Evolutionary conservation across 768 basidiomycete genomes (phyloP).

Genomic region (Mycena vitilis): DNA sequence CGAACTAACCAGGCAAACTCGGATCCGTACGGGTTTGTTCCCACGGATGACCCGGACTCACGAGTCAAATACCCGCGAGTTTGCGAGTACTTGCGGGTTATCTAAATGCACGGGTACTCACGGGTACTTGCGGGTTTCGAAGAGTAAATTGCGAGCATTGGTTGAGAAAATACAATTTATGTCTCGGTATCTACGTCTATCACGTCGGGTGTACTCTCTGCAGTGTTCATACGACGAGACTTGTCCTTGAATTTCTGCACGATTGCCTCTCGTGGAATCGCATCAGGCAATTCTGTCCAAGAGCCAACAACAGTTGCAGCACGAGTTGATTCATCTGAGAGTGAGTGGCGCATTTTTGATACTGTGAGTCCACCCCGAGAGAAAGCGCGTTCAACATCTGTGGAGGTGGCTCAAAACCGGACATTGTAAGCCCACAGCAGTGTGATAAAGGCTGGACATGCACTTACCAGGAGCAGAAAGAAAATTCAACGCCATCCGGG

Average conservation of each 20-base stretch:
- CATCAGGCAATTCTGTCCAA: too few species aligned
- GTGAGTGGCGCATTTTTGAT: neutral
- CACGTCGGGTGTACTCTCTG: neutral
- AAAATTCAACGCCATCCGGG: too few species aligned
- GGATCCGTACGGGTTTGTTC: constrained; percentile 11
- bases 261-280: too few species aligned
- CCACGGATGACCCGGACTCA: constrained; percentile 7
- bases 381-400: neutral
- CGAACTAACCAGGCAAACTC: neutral
- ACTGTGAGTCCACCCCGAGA: neutral
- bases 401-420: neutral
- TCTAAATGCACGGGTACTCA: neutral
- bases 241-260: too few species aligned
- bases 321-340: neutral
- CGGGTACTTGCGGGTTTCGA: neutral
- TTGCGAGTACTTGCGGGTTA: neutral
- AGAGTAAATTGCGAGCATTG: neutral
- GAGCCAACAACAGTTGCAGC: neutral
- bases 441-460: too few species aligned
- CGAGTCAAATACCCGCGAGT: constrained; percentile 3
- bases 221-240: too few species aligned
- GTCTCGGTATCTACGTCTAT: neutral
- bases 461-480: too few species aligned
- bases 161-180: neutral
- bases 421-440: too few species aligned